Conservation (phyloP, 768 basidiomycete genomes). For the Thelephora ganbajun region DNA sequence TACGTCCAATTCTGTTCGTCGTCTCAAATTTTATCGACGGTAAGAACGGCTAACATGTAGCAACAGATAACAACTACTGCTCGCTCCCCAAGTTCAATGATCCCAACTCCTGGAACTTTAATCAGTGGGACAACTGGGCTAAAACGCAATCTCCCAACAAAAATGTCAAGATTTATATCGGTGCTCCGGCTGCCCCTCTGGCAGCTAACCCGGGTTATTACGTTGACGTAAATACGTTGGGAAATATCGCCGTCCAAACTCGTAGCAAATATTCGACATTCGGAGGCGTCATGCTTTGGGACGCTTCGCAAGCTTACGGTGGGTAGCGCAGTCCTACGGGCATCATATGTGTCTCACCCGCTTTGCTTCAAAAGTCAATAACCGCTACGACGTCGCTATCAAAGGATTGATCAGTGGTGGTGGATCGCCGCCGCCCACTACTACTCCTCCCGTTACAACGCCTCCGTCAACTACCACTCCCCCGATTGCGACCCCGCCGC, state of each 20-base stretch:
- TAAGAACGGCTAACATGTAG: not conserved
- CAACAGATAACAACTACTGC: conserved; percentile 43
- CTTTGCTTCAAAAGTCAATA: conserved; percentile 21
- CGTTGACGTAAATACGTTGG: conserved; percentile 32
- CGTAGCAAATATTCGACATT: conserved; percentile 48
- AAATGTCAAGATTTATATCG: conserved; percentile 52
- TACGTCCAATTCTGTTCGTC: conserved; percentile 54
- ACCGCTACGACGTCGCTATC: conserved; percentile 25
- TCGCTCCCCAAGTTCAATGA: conserved; percentile 32
- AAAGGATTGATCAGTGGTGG: conserved; percentile 24
- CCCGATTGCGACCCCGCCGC: conserved; percentile 11
- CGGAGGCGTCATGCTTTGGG: conserved; percentile 41
- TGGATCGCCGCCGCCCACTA: conserved; percentile 6
- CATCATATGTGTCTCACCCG: not conserved
- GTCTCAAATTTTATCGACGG: not conserved
- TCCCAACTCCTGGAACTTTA: conserved; percentile 39
- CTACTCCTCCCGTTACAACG: conserved; percentile 12
- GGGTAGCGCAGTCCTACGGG: not conserved
- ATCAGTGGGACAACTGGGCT: conserved; percentile 53
- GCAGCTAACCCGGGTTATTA: conserved; percentile 46
- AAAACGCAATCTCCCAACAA: conserved; percentile 40
- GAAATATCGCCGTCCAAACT: conserved; percentile 32
- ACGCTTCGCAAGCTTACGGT: conserved; percentile 19
- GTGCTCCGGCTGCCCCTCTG: conserved; percentile 41
- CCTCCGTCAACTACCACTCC: conserved; percentile 14